Base-by-base conservation (phyloP, 257 asterid genomes). In the Cruciata laevipes region DNA sequence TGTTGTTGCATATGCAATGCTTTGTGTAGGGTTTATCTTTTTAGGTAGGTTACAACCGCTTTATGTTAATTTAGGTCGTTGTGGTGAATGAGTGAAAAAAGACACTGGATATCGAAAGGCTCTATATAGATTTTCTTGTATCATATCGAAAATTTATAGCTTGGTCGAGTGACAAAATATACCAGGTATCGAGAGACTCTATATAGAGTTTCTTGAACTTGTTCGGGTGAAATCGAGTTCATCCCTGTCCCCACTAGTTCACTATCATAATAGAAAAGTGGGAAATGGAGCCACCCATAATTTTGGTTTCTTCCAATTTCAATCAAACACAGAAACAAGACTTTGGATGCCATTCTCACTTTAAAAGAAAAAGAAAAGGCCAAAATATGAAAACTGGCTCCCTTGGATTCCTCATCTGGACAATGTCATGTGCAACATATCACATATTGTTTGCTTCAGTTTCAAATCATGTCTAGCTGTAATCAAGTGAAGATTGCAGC, bases 331-430 rank as follows among this genome's bases (percentile, higher is more conserved):
- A 16, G 5, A 47, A 21, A 38, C 21, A 33, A 59, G 32, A 11
- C 76, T 27, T 72, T 30, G 76, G 71, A 72, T 72, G 30, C 76
- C 62, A 65, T 66, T 66, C 47, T 25, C 30, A 32, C 4, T n/a
- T 31, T 18, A 61, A 62, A 35, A 13, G 3, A 16, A 23, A 23
- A 7, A 5, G 17, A 23, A 52, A 57, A 32, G 55, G 67, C 12
- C 16, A n/a, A 60, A 31, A 6, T 2, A 3, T 10, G 27, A 67
- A 53, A 20, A 42, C 9, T 1, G 35, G 38, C 11, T 8, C 47
- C 76, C 59, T 72, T 58, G 76, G 76, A 72, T 72, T 27, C 76
- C 64, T 53, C 35, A 25, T 21, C 27, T 13, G 62, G 52, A 65
- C 62, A 62, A 32, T 62, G 42, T 33, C 69, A 62, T 52, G 52